Base-by-base conservation (phyloP, 2,329 filamentous ascomycete species). In the Penicillium sp. region DNA sequence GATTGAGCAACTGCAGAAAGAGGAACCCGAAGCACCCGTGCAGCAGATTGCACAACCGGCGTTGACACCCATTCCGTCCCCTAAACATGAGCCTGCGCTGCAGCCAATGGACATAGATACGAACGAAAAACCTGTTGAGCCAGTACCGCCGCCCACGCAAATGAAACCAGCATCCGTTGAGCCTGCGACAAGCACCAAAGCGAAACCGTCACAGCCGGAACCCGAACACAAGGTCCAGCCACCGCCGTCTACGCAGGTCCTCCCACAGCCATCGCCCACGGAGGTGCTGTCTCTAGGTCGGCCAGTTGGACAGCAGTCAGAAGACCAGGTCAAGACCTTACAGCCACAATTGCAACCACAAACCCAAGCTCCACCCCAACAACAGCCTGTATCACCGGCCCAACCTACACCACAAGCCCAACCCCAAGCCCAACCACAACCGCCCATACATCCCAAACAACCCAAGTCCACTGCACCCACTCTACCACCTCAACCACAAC, bases 1-100 rank as follows among this genome's bases (percentile, higher is more conserved):
- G 67, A 86, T 96, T 55, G 80, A 83, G 45, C 84, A 88, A 61
- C 84, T 95, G 53, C 87, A 93, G 73, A 83, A 84, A 70, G 85
- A 85, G 49, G 81, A 84, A 58, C 82, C 80, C 75, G 83, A 87
- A 64, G 79, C 84, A 26, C 61, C 62, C 9, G 60, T 52, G 31
- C 54, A 66, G 13, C 44, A 62, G 8, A 29, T 38, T 5, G 53
- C 58, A n/a, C 19, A 59, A 13, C 23, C 60, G 23, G 45, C 60
- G 0, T 30, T 56, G 23, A 50, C 58, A n/a, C 61, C 61, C 35
- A 45, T 48, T 29, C 31, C 59, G 5, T 45, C 61, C 7, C 55
- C 64, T 44, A 68, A 70, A 56, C 56, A 46, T 7, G 63, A 62
- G 44, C 56, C 65, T 44, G 64, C 60, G 44, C 65, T 67, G 21